Evolutionary conservation across 495 filamentous ascomycete genomes (phyloP).

Genomic region (Penicillium cataractarum): DNA sequence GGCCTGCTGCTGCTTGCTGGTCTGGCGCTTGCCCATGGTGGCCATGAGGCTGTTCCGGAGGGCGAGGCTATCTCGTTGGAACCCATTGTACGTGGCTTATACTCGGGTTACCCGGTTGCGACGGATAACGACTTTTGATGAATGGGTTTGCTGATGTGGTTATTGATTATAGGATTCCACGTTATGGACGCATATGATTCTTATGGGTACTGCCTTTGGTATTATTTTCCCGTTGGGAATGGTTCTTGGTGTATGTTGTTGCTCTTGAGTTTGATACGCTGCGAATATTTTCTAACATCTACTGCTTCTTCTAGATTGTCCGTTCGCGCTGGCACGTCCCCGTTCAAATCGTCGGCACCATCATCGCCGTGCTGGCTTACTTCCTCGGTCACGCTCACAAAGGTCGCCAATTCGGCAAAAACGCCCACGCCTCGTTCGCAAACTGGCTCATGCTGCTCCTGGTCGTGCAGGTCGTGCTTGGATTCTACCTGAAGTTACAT

Average conservation of each 20-base stretch:
- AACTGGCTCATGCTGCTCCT: slow-evolving; percentile 78
- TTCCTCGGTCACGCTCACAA: slow-evolving; percentile 90
- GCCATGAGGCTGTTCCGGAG: slow-evolving; percentile 74
- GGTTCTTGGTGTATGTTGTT: slow-evolving; percentile 81
- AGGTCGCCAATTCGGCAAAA: slow-evolving; percentile 82
- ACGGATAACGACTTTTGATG: not conserved
- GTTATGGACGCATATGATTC: slow-evolving; percentile 90
- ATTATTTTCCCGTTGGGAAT: slow-evolving; percentile 92
- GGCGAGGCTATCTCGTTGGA: slow-evolving; percentile 77
- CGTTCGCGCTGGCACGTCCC: slow-evolving; percentile 95
- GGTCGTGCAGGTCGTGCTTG: slow-evolving; percentile 73
- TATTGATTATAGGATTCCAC: slow-evolving; percentile 65
- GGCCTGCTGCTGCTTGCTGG: slow-evolving; percentile 37
- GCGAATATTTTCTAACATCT: not conserved
- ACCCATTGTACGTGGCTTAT: slow-evolving; percentile 69
- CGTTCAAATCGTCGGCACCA: slow-evolving; percentile 72
- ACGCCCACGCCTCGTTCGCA: slow-evolving; percentile 83
- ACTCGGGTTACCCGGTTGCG: not conserved
- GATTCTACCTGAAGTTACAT: slow-evolving; percentile 88
- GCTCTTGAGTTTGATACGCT: not conserved
- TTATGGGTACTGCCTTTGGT: slow-evolving; percentile 88
- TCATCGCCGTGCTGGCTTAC: slow-evolving; percentile 80
- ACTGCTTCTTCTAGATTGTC: slow-evolving; percentile 62
- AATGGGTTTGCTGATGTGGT: slow-evolving; percentile 1
- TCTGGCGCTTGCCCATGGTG: slow-evolving; percentile 65